phyloP scores from a whole-genome alignment of 2,329 filamentous ascomycete genomes.

The Aspergillus flavus region DNA sequence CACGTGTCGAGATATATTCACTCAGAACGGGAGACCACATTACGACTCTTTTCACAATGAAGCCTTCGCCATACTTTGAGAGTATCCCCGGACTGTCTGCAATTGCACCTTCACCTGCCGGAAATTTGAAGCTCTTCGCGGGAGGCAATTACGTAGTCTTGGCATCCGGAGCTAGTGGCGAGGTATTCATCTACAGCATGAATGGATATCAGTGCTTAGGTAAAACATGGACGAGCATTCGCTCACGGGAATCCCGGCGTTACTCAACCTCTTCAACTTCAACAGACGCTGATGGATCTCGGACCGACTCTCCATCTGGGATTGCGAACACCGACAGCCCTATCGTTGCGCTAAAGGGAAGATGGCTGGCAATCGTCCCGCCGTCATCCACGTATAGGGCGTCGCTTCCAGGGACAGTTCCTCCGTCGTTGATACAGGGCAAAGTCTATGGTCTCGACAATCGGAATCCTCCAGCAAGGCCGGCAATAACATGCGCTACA shows the following conservation, averaged over 20 bases:
- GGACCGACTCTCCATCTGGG: slow-evolving; percentile 40
- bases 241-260: slow-evolving; percentile 52
- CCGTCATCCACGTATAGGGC: slow-evolving; percentile 42
- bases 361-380: slow-evolving; percentile 51
- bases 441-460: slow-evolving; percentile 46
- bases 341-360: slow-evolving; percentile 47
- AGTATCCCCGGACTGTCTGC: slow-evolving; percentile 63
- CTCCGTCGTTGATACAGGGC: slow-evolving; percentile 34
- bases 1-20: slow-evolving; percentile 86
- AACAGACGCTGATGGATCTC: slow-evolving; percentile 47
- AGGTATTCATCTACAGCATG: slow-evolving; percentile 75
- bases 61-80: slow-evolving; percentile 60
- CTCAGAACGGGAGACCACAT: slow-evolving; percentile 73
- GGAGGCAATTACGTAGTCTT: slow-evolving; percentile 72
- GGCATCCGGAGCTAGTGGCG: slow-evolving; percentile 80
- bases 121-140: slow-evolving; percentile 73
- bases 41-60: slow-evolving; percentile 74
- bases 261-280: slow-evolving; percentile 51
- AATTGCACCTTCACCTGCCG: slow-evolving; percentile 68
- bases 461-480: slow-evolving; percentile 45
- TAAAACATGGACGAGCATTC: slow-evolving; percentile 89
- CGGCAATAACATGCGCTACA: slow-evolving; percentile 46
- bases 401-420: slow-evolving; percentile 47
- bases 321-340: slow-evolving; percentile 35
- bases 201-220: slow-evolving; percentile 68